These are phyloP conservation scores for Mimosa pudica DNA, from an alignment of 306 rosid species.

Conservation along the genomic window DNA sequence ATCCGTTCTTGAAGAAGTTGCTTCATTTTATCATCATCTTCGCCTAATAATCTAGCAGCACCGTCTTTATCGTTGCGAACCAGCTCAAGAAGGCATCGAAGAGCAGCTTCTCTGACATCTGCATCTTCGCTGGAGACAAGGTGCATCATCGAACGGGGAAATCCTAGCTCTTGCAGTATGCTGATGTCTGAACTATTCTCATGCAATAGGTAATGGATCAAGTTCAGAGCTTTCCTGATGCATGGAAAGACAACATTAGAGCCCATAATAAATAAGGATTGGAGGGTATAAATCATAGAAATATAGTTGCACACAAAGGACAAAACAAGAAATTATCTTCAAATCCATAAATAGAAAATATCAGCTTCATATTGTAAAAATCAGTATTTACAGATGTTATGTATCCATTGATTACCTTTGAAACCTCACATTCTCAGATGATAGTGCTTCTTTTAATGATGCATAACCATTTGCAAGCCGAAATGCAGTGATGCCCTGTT, in stretches of 20 bases:
- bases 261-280: neutral
- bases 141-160: constrained; percentile 71
- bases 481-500: constrained; percentile 69
- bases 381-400: neutral
- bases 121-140: constrained; percentile 75
- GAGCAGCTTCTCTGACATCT: constrained; percentile 89
- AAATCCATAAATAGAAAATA: neutral
- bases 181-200: constrained; percentile 73
- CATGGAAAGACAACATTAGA: constrained; percentile 6
- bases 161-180: constrained; percentile 62
- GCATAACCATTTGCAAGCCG: constrained; percentile 94
- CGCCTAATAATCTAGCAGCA: constrained; percentile 19
- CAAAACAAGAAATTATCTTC: neutral
- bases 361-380: neutral
- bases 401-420: constrained; percentile 64
- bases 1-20: constrained; percentile 80
- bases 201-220: constrained; percentile 72
- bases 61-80: constrained; percentile 44
- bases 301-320: neutral
- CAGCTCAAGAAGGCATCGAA: constrained; percentile 69
- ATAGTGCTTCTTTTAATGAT: constrained; percentile 71
- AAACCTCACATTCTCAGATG: constrained; percentile 78
- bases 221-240: constrained; percentile 90
- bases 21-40: constrained; percentile 67
- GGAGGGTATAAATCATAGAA: neutral